Evolutionary conservation across 2,329 filamentous ascomycete genomes (phyloP).

Genomic region (Fusarium sp.): DNA sequence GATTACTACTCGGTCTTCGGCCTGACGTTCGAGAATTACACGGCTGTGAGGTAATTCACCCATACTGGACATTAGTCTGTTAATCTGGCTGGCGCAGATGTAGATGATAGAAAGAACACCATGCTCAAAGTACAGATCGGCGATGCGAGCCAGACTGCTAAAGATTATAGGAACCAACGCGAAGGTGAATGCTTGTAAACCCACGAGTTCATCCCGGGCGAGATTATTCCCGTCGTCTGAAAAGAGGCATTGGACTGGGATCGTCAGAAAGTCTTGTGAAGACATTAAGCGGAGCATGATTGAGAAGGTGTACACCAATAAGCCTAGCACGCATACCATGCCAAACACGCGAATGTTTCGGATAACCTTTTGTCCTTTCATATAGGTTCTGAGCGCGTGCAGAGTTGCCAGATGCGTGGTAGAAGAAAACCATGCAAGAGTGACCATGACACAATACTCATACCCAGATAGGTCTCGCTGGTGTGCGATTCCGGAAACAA

Average conservation of each 20-base stretch:
- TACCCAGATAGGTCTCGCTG: background rate
- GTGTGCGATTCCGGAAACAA: background rate
- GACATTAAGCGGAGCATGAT: background rate
- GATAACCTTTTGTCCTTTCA: background rate
- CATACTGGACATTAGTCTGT: too few relatives aligned
- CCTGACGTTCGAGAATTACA: too few relatives aligned
- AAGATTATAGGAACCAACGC: too few relatives aligned
- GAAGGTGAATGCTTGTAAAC: too few relatives aligned
- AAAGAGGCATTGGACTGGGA: background rate
- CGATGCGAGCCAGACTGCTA: background rate
- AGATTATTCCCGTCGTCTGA: too few relatives aligned
- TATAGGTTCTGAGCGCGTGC: slow-evolving; percentile 1
- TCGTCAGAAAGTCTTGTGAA: background rate
- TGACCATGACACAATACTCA: background rate
- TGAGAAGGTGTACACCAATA: background rate
- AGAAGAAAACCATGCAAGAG: slow-evolving; percentile 12
- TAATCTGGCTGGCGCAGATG: too few relatives aligned
- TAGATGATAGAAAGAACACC: too few relatives aligned
- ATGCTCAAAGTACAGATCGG: too few relatives aligned
- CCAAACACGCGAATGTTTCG: background rate
- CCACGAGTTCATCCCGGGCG: too few relatives aligned
- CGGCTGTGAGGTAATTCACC: too few relatives aligned
- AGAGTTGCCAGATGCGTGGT: slow-evolving; percentile 4
- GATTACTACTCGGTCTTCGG: too few relatives aligned
- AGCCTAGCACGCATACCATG: background rate